Percentiles rank a stretch among this genome's conserved stretches.
phyloP scores from a whole-genome alignment of 768 basidiomycete genomes.

The Aureoboletus auriporus region DNA sequence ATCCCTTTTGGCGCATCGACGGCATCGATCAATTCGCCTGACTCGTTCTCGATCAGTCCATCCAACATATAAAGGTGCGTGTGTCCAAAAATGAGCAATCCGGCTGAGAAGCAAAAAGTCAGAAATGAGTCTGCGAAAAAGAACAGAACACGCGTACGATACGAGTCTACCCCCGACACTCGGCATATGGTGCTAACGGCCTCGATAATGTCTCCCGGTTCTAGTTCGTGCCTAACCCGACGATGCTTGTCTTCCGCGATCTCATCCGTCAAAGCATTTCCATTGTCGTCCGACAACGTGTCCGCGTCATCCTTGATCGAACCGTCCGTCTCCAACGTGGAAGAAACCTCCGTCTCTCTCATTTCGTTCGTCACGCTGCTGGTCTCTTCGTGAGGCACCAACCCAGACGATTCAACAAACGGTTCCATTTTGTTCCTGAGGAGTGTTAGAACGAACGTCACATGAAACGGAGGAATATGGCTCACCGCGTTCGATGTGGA shows the following conservation, averaged over 20 bases:
- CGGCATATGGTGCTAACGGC: constrained; percentile 83
- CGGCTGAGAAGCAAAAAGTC: constrained; percentile 41
- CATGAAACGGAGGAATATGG: background rate
- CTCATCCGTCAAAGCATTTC: constrained; percentile 62
- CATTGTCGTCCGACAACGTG: constrained; percentile 11
- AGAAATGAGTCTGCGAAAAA: background rate
- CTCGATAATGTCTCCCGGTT: constrained; percentile 87
- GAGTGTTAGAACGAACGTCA: constrained; percentile 2
- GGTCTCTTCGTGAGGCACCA: constrained; percentile 23
- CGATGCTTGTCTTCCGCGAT: constrained; percentile 87
- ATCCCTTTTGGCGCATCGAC: constrained; percentile 78
- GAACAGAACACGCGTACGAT: constrained; percentile 50
- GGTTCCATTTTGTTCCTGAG: constrained; percentile 75
- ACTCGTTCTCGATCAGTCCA: constrained; percentile 81
- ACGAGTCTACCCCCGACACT: constrained; percentile 87
- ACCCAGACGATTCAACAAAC: constrained; percentile 40
- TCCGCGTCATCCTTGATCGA: constrained; percentile 16
- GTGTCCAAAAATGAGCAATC: constrained; percentile 81
- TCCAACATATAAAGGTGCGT: constrained; percentile 89
- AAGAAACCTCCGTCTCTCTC: constrained; percentile 40
- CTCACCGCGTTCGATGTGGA: constrained; percentile 78
- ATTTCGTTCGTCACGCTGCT: constrained; percentile 36
- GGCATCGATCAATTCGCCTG: constrained; percentile 86
- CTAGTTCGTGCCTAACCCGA: constrained; percentile 79
- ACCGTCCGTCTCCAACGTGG: constrained; percentile 34